phyloP scores from a whole-genome alignment of 768 basidiomycete genomes.

The Infundibulicybe gibba region DNA sequence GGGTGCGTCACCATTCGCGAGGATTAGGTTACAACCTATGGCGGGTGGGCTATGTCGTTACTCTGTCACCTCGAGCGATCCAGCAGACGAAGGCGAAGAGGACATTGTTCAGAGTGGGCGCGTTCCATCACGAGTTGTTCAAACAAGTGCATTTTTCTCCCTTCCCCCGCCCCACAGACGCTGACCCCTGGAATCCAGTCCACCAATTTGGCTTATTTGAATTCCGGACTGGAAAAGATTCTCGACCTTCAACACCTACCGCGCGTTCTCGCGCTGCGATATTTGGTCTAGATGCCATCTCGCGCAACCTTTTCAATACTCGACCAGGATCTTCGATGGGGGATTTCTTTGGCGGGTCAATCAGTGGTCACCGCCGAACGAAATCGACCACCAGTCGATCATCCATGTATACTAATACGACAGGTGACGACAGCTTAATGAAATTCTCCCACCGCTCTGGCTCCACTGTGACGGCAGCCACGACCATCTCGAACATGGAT shows the following conservation, averaged over 20 bases:
- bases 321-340: constrained; percentile 65
- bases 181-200: constrained; percentile 38
- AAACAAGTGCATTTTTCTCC: constrained; percentile 62
- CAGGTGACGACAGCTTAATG: constrained; percentile 65
- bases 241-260: constrained; percentile 85
- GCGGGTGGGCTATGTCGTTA: constrained; percentile 80
- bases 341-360: constrained; percentile 74
- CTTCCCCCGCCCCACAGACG: neutral
- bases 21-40: constrained; percentile 80
- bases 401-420: constrained; percentile 70
- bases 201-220: constrained; percentile 89
- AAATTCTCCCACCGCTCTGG: constrained; percentile 72
- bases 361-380: constrained; percentile 62
- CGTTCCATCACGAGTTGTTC: constrained; percentile 71
- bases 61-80: constrained; percentile 71
- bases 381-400: constrained; percentile 72
- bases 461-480: constrained; percentile 60
- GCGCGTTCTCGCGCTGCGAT: constrained; percentile 78
- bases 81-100: constrained; percentile 71
- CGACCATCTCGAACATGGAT: constrained; percentile 57
- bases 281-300: constrained; percentile 87
- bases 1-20: constrained; percentile 67
- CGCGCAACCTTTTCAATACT: constrained; percentile 79
- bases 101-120: constrained; percentile 78
- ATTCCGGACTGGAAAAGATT: constrained; percentile 70